These are phyloP conservation scores for Colletotrichum navitas DNA, from an alignment of 2,329 filamentous ascomycete species.

Conservation along the genomic window DNA sequence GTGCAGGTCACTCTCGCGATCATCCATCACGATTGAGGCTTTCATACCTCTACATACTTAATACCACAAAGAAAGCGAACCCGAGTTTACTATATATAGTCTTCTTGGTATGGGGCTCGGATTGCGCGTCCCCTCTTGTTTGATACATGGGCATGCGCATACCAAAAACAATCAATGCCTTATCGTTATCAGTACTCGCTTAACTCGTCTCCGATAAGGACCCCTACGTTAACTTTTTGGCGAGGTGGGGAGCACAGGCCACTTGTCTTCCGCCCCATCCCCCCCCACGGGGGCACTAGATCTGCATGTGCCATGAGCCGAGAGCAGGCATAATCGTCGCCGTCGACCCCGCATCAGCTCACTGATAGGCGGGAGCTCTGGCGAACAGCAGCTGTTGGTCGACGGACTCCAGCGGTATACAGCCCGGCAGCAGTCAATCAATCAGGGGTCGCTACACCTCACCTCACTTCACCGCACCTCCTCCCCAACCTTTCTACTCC, in stretches of 20 bases:
- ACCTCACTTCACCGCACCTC: background rate
- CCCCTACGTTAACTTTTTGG: background rate
- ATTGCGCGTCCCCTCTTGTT: background rate
- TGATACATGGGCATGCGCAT: too few relatives aligned
- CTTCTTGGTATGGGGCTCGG: background rate
- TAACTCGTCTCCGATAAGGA: background rate
- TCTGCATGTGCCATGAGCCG: constrained; percentile 11
- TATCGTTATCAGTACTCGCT: background rate
- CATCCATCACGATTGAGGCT: background rate
- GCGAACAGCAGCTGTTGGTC: background rate
- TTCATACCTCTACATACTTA: accelerated
- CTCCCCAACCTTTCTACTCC: background rate
- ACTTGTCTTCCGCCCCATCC: background rate
- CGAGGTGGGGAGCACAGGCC: constrained; percentile 5
- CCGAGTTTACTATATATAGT: too few relatives aligned
- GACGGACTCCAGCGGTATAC: too few relatives aligned
- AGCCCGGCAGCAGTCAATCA: constrained; percentile 2
- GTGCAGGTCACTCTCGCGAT: too few relatives aligned
- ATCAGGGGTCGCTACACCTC: background rate
- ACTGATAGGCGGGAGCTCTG: constrained; percentile 34
- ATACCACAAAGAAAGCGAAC: background rate
- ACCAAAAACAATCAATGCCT: background rate
- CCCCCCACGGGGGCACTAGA: background rate
- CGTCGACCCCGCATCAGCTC: constrained; percentile 17
- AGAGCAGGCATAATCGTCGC: constrained; percentile 6